Evolutionary conservation across 2,329 filamentous ascomycete species (phyloP).

Genomic region (Aspergillus costaricaensis): DNA sequence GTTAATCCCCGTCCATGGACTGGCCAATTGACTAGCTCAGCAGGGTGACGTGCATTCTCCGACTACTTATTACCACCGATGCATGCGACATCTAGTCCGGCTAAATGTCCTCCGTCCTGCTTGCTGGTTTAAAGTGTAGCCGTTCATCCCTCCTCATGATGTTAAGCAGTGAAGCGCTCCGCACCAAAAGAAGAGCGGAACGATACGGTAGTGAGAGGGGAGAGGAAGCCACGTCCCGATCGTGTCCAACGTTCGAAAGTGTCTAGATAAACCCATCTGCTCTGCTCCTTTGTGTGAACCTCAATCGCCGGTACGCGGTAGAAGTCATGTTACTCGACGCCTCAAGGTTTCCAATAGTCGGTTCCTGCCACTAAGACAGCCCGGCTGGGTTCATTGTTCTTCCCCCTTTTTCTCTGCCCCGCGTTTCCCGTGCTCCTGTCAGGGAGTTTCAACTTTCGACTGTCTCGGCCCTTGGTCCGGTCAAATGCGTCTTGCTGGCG

Average conservation of each 20-base stretch:
- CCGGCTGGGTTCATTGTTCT: not conserved
- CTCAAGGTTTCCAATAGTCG: not conserved
- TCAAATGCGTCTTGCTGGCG: not conserved
- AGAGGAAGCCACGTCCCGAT: no score
- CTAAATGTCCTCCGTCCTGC: conserved; percentile 2
- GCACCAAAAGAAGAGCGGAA: no score
- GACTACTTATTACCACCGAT: not conserved
- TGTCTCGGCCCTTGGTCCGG: conserved; percentile 11
- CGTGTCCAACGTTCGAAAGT: no score
- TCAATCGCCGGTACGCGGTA: not conserved
- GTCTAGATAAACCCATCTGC: no score
- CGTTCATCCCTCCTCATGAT: not conserved
- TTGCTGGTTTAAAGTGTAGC: not conserved
- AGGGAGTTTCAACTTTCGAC: conserved; percentile 2
- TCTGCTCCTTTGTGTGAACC: not conserved
- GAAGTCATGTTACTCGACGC: not conserved
- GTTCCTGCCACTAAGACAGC: not conserved
- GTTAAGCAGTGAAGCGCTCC: not conserved
- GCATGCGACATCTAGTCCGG: not conserved
- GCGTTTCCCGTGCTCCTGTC: conserved; percentile 8
- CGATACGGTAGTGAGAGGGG: no score
- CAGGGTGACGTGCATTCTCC: conserved; percentile 3
- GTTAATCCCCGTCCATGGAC: not conserved
- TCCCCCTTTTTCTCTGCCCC: conserved; percentile 14
- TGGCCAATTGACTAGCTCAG: not conserved